Base-by-base conservation (phyloP, 2,329 filamentous ascomycete species). In the Zarea fungicola region DNA sequence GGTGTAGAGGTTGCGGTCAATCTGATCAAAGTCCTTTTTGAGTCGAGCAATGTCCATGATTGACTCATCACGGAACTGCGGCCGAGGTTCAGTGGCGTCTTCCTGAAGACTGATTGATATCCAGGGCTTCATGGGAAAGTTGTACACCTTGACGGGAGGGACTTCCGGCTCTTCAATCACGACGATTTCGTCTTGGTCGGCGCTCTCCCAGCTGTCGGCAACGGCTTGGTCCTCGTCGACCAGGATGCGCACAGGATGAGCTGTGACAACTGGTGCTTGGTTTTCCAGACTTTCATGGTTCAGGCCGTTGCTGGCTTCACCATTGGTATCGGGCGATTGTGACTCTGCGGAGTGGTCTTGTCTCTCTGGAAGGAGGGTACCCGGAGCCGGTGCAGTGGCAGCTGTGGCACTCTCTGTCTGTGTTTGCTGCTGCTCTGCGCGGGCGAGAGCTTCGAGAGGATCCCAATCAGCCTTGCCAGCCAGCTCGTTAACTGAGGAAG, bases 1-100 rank as follows among this genome's bases (percentile, higher is more conserved):
- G 5, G 91, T 87, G 42, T 92, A 92, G 26, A 99, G 78, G 54
- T 91, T 95, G 56, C 95, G 87, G 63, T 99, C 93, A 54, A 96
- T 85, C 70, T 97, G 93, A 62, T 99, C 93, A 60, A 97, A 97
- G 5, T 96, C 90, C 71, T 97, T 97, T 77, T 96, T 96, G 55
- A 97, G 77, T 50, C 90, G 83, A 44, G 93, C 92, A 62, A 99
- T 93, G 58, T 96, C 89, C 75, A 96, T 87, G 59, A 96, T 84
- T 36, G 85, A 80, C 56, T 92, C 86, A 50, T 89, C 82, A 31
- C 85, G 84, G 65, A 97, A 84, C 43, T 76, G 69, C 4, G 84
- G 76, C 14, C 80, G 77, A 22, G 75, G 65, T 51, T 81, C 74
- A 13, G 77, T 68, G 52, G 76, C 68, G 52, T 75, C 67, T 55